Evolutionary conservation across 352 stramenopile genomes (phyloP), one percentile per base, ranked within the genome.

Genomic region (Phytophthora citrophthora): DNA sequence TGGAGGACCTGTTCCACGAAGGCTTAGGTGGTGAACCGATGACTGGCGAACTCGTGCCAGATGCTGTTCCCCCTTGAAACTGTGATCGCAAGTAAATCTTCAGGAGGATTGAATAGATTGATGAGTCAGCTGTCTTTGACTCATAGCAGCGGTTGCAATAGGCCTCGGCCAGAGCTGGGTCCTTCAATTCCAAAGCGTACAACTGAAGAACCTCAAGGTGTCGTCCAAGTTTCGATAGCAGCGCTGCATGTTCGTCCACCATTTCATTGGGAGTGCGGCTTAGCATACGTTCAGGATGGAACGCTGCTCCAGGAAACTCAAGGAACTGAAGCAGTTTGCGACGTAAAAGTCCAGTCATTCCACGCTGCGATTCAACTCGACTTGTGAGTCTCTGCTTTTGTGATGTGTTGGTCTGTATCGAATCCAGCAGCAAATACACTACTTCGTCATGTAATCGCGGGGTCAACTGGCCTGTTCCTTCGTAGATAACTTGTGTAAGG

Each of bases 131-230:
- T 26, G 83, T 70, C 44, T 92, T 92, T 1, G 70, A 73, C 32
- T 91, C 81, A 60, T 86, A 95, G 66, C 84, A 93, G 16, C 81
- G 78, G 48, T 95, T 93, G 68, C 87, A 94, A 48, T 95, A 94
- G 1, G 72, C 68, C 51, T 95, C 87, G 0, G 87, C 87, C 15
- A 94, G 65, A 20, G 78, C 72, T 27, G 86, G 71, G 56, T 95
- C 86, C 9, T 86, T 79, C 11, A 95, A 70, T 29, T 93, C 72
- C n/a, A 93, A 53, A 23, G 84, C 77, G 54, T 93, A 94, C 1
- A 95, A 75, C 36, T 91, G 77, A 11, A 95, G 70, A 40, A 95
- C 87, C 66, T 95, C 85, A 49, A 89, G 75, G 56, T 95, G 87
- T 23, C 85, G 78, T 13, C 86, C 83, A 7, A 95, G 80, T 49